phyloP scores from a whole-genome alignment of 2,329 filamentous ascomycete genomes.

The Botrytis fabae region DNA sequence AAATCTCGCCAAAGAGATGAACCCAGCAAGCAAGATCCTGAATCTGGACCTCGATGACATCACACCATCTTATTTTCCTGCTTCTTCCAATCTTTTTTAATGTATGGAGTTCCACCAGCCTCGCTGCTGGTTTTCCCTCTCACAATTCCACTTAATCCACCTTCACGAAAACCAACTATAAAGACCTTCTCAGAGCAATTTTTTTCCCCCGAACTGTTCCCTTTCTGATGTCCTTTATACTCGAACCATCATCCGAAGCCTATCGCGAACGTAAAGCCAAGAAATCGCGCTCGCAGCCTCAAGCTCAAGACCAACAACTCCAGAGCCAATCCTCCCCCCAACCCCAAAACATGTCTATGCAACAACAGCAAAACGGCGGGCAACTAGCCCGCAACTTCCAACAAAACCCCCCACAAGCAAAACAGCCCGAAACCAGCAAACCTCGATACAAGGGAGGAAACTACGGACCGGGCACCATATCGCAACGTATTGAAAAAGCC shows the following conservation, averaged over 20 bases:
- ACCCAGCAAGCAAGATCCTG: constrained; percentile 19
- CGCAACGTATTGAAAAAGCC: constrained; percentile 19
- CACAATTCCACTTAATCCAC: constrained; percentile 4
- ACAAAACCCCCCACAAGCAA: constrained; percentile 11
- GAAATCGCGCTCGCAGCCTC: constrained; percentile 10
- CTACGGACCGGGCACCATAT: constrained; percentile 22
- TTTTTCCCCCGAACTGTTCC: not conserved
- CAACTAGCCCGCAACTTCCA: constrained; percentile 17
- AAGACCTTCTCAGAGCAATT: constrained; percentile 6
- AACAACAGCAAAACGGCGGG: constrained; percentile 12
- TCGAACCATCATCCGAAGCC: constrained; percentile 21
- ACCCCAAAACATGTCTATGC: constrained; percentile 15
- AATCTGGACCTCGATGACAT: constrained; percentile 23
- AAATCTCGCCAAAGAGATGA: constrained; percentile 10
- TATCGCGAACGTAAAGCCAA: constrained; percentile 22
- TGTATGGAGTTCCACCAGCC: constrained; percentile 5
- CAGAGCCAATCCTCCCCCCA: not conserved
- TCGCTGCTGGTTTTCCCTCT: not conserved
- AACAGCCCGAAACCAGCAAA: constrained; percentile 17
- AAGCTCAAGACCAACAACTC: constrained; percentile 18
- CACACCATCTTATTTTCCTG: constrained; percentile 20
- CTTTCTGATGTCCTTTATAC: constrained; percentile 16
- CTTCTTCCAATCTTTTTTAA: constrained; percentile 12
- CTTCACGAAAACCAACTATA: not conserved
- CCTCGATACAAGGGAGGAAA: constrained; percentile 22